These are phyloP conservation scores for Microdochium paspali DNA, from an alignment of 2,329 filamentous ascomycete species.

Conservation along the genomic window DNA sequence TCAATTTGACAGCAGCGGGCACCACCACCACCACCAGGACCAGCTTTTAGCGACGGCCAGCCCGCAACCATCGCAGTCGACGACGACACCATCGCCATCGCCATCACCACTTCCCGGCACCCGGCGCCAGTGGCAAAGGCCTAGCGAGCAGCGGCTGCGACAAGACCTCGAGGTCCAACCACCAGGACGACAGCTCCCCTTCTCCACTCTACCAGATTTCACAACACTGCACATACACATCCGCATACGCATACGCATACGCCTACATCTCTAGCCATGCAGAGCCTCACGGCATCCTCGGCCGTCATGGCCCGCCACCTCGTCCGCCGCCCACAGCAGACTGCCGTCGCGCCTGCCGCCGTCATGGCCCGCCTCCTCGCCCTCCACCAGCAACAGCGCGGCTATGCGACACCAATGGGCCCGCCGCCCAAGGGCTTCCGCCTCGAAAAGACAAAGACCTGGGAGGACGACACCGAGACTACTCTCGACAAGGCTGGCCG, in stretches of 20 bases:
- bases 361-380: constrained; percentile 15
- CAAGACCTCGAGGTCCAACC: neutral
- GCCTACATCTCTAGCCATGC: constrained; percentile 10
- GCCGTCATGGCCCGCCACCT: constrained; percentile 20
- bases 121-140: neutral
- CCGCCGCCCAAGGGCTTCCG: constrained; percentile 77
- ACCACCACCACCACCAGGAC: neutral
- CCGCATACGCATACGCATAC: neutral
- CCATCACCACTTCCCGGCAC: neutral
- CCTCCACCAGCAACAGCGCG: constrained; percentile 12
- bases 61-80: no score
- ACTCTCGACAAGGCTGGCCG: constrained; percentile 78
- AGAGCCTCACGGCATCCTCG: constrained; percentile 17
- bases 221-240: no score
- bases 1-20: neutral
- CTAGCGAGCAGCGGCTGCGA: neutral
- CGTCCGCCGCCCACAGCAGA: constrained; percentile 16
- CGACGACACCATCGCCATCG: no score
- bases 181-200: neutral
- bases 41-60: no score
- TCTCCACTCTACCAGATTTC: neutral
- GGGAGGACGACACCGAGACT: constrained; percentile 71
- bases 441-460: constrained; percentile 60
- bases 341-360: constrained; percentile 13
- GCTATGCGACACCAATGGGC: constrained; percentile 62